Percentiles rank a stretch among this genome's conserved stretches.
These are phyloP conservation scores for Diaporthe ilicicola DNA, from an alignment of 2,329 filamentous ascomycete species.

Conservation along the genomic window DNA sequence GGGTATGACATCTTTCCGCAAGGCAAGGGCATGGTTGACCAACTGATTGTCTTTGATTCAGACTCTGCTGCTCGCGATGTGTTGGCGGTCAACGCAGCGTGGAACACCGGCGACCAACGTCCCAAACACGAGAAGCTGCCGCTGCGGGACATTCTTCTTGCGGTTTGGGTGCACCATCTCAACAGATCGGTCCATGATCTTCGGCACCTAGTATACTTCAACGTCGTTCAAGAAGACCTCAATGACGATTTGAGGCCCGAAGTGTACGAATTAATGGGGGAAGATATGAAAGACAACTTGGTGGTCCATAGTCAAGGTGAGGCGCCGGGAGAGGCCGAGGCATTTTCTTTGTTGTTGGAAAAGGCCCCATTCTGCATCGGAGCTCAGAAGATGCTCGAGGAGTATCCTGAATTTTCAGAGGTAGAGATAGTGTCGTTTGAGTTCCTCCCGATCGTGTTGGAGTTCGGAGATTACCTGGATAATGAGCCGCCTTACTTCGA, in stretches of 20 bases:
- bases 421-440: neutral
- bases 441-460: too few species aligned
- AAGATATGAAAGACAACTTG: neutral
- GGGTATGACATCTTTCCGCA: neutral
- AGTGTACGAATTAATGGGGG: neutral
- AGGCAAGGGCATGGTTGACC: too few species aligned
- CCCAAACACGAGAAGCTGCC: neutral
- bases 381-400: neutral
- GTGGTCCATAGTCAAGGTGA: neutral
- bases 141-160: neutral
- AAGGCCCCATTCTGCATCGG: neutral
- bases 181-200: neutral
- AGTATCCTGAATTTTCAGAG: neutral
- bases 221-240: neutral
- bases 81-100: neutral
- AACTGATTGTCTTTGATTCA: neutral
- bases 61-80: neutral
- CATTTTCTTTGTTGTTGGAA: neutral
- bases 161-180: neutral
- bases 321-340: neutral
- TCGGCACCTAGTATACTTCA: neutral
- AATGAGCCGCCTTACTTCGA: neutral
- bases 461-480: too few species aligned
- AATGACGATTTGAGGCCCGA: fast-evolving
- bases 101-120: neutral